Base-by-base conservation (phyloP, 441 rosid genomes). In the Euphorbia celastroides region DNA sequence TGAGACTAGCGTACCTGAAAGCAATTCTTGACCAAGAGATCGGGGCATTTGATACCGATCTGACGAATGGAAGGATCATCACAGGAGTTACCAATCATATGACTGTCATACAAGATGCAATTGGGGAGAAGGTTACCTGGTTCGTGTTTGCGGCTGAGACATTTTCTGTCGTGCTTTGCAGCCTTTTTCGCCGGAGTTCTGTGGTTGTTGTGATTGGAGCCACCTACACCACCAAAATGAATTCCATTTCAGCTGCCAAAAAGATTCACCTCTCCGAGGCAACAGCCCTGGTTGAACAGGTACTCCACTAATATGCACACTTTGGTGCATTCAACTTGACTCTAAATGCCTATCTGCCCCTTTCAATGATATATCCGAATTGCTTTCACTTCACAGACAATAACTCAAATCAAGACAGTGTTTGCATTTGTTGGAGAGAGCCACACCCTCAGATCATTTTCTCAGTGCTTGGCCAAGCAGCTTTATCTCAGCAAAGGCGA, bases 401-500 rank as follows among this genome's bases (percentile, higher is more conserved):
- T 86, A 70, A 76, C 84, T 41, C 88, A 88, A 75, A 81, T 88
- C 74, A 86, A 78, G 69, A 86, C 84, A 8, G 94, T 88, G 16
- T 81, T 82, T 68, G 78, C 94, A 32, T 88, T 86, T 65, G 90
- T 80, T 6, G 89, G 90, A 48, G 89, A 88, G 77, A 74, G 71
- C 57, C 30, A 56, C 7, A 85, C 85, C 5, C 64, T 84, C 51
- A 80, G 74, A 57, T 71, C 78, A 0, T 88, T 84, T 77, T 65
- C 84, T 5, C 80, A 72, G 34, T 71, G 84, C 76, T 76, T 81
- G 82, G 77, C 76, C 31, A 79, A 75, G 56, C 86, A 72, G 74
- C 70, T 80, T 23, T 60, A 72, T 34, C 60, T 79, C 9, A 77
- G 88, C 82, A 80, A 72, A 73, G 73, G 71, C 60, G 90, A 86